These are phyloP conservation scores for Fusarium falciforme DNA, from an alignment of 2,329 filamentous ascomycete species.

Conservation along the genomic window DNA sequence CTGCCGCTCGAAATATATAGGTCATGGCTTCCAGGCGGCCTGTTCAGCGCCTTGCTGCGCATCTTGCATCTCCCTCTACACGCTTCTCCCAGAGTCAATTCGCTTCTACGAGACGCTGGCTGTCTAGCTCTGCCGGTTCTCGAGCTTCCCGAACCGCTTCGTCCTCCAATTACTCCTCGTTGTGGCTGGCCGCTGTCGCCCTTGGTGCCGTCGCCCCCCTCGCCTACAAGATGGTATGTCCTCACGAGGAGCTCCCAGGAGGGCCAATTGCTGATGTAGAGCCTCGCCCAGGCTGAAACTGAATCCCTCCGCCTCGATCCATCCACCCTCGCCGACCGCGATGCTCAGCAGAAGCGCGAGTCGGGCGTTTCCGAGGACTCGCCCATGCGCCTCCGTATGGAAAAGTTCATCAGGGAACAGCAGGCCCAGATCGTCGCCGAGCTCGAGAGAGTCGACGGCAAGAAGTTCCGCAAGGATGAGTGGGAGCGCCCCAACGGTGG, in stretches of 20 bases:
- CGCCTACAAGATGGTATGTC: constrained; percentile 69
- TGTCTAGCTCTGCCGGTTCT: constrained; percentile 40
- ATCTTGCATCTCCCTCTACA: constrained; percentile 42
- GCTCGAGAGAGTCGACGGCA: constrained; percentile 85
- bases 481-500: constrained; percentile 91
- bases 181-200: constrained; percentile 54
- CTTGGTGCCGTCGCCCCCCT: constrained; percentile 64
- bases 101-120: constrained; percentile 39
- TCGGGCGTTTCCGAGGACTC: constrained; percentile 74
- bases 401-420: constrained; percentile 93
- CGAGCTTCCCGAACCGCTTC: constrained; percentile 34
- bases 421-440: constrained; percentile 88
- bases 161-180: constrained; percentile 28
- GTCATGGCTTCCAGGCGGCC: constrained; percentile 48
- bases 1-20: constrained; percentile 36
- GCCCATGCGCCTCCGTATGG: constrained; percentile 98
- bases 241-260: not conserved
- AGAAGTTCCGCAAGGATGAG: constrained; percentile 82
- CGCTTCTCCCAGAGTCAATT: constrained; percentile 44
- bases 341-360: constrained; percentile 83
- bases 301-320: constrained; percentile 65
- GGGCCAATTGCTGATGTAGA: constrained; percentile 26
- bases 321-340: constrained; percentile 84
- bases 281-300: constrained; percentile 51
- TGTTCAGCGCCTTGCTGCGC: constrained; percentile 46